phyloP scores from a whole-genome alignment of 2,329 filamentous ascomycete genomes.

The Pezicula neosporulosa region DNA sequence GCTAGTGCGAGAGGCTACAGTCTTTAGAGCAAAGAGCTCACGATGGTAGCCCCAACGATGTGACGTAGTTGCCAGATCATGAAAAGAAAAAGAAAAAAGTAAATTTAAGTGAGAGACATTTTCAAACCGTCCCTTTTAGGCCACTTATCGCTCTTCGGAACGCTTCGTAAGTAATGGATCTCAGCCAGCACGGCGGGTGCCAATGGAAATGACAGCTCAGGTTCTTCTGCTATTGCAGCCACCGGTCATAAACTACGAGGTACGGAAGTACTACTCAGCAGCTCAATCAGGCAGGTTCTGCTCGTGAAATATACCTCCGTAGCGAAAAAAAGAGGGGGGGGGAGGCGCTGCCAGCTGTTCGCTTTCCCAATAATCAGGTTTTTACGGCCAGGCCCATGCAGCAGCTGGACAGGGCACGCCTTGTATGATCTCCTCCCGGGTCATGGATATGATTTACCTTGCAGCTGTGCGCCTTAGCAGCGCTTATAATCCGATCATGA shows the following conservation, averaged over 20 bases:
- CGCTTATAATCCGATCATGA: constrained; percentile 9
- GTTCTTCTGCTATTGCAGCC: no score
- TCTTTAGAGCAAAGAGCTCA: no score
- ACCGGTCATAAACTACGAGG: neutral
- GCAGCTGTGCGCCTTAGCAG: constrained; percentile 2
- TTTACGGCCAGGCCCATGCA: neutral
- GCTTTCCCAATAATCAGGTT: constrained; percentile 3
- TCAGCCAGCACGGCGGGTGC: no score
- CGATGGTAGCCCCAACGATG: no score
- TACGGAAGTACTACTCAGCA: neutral
- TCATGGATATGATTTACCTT: constrained; percentile 10
- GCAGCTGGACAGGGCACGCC: neutral
- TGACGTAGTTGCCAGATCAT: no score
- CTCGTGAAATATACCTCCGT: neutral
- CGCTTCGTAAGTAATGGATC: no score
- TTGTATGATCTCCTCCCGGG: constrained; percentile 6
- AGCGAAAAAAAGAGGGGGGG: neutral
- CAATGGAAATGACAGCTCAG: no score
- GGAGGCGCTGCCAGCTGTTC: neutral
- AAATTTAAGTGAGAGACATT: no score
- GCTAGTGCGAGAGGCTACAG: no score
- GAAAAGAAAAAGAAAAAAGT: no score
- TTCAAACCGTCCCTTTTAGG: no score
- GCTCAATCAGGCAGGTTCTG: neutral
- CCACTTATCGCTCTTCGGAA: no score